Conservation (phyloP, 2,329 filamentous ascomycete genomes). For the Colletotrichum sp. region DNA sequence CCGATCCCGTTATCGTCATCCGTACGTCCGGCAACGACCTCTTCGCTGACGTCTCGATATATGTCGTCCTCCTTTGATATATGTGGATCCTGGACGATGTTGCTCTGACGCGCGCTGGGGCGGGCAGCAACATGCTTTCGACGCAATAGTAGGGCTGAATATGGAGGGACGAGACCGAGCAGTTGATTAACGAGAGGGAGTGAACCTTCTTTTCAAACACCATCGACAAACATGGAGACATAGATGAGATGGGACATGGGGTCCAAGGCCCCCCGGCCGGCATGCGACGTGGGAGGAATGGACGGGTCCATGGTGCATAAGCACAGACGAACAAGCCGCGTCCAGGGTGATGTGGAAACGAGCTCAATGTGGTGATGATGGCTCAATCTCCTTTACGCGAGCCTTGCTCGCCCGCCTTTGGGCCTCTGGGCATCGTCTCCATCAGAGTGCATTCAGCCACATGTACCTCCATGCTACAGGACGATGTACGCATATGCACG, state of each 20-base stretch:
- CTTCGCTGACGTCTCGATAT: not conserved
- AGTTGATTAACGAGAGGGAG: not conserved
- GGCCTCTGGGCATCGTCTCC: not conserved
- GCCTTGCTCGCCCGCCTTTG: not conserved
- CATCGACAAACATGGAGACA: not conserved
- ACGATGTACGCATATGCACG: not conserved
- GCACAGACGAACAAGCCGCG: not conserved
- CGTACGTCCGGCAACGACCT: not conserved
- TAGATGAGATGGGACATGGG: not conserved
- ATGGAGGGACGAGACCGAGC: not conserved
- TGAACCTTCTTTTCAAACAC: not conserved
- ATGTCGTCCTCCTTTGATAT: not conserved
- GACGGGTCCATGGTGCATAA: conserved; percentile 1
- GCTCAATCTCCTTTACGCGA: not conserved
- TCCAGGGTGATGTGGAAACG: not conserved
- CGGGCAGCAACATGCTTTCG: not conserved
- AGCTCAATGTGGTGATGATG: not conserved
- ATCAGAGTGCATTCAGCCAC: not conserved
- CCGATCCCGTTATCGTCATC: not conserved
- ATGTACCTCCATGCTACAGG: not conserved
- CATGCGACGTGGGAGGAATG: not conserved
- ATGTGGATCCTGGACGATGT: not conserved
- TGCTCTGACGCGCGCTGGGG: not conserved
- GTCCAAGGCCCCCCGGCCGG: not conserved
- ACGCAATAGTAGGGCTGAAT: not conserved